Conservation (phyloP, 2,329 filamentous ascomycete genomes). For the Xylariales sp. region DNA sequence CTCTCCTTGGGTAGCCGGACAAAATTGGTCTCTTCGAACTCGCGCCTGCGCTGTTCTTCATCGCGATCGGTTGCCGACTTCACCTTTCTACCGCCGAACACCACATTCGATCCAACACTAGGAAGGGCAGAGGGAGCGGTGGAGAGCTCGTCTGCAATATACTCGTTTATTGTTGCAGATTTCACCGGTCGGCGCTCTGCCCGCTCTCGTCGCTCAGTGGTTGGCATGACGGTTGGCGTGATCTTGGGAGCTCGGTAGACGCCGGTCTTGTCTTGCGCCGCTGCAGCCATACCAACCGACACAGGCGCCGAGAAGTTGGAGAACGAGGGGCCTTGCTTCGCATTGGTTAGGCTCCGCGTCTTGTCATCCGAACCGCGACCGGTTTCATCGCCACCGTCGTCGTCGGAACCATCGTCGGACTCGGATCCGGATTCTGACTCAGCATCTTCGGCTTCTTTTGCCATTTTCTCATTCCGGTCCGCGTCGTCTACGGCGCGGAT, state of each 20-base stretch:
- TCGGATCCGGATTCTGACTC: constrained; percentile 54
- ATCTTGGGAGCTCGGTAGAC: constrained; percentile 92
- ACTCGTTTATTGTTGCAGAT: constrained; percentile 91
- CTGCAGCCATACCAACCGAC: constrained; percentile 50
- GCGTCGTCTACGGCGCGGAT: constrained; percentile 85
- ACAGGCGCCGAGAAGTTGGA: constrained; percentile 52
- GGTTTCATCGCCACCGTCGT: constrained; percentile 51
- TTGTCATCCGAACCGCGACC: constrained; percentile 10
- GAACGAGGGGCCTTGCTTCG: constrained; percentile 34
- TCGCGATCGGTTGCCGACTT: constrained; percentile 82
- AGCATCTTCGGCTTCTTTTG: constrained; percentile 50
- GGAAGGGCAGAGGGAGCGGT: constrained; percentile 84
- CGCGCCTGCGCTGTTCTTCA: constrained; percentile 79
- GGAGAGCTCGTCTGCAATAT: constrained; percentile 86
- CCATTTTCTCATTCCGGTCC: constrained; percentile 58
- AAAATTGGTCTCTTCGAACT: constrained; percentile 95
- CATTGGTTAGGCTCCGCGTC: constrained; percentile 47
- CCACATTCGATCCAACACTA: constrained; percentile 91
- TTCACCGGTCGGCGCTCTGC: constrained; percentile 72
- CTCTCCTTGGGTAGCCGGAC: constrained; percentile 84
- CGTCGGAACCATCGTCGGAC: constrained; percentile 52
- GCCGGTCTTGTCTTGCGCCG: constrained; percentile 65
- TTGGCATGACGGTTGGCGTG: constrained; percentile 85
- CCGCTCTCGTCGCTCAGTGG: constrained; percentile 71
- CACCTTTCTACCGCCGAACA: constrained; percentile 79